Evolutionary conservation across 495 filamentous ascomycete genomes (phyloP).

Genomic region (Aspergillus biplanus): DNA sequence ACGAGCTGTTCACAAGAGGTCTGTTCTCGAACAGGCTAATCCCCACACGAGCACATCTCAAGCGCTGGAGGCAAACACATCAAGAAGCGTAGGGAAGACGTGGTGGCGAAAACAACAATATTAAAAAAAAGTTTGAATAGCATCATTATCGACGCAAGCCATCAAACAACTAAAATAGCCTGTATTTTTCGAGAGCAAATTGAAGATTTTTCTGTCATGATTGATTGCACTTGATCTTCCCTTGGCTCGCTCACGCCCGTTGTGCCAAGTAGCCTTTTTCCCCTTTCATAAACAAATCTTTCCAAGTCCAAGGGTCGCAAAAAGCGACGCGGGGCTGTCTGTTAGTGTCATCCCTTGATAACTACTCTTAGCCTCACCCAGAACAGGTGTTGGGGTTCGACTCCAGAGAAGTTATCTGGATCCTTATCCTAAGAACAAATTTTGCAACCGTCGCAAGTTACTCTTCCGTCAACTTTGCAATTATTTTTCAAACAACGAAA

Average conservation of each 20-base stretch:
- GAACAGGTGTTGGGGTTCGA: not conserved
- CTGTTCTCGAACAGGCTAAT: slow-evolving; percentile 22
- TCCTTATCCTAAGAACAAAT: too few relatives aligned
- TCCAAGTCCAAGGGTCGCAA: not conserved
- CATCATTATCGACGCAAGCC: not conserved
- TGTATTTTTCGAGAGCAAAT: not conserved
- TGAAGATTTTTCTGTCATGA: not conserved
- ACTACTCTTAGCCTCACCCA: not conserved
- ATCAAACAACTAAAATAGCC: not conserved
- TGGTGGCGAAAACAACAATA: slow-evolving; percentile 15
- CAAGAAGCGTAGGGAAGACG: not conserved
- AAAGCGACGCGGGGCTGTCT: not conserved
- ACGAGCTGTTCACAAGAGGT: slow-evolving; percentile 20
- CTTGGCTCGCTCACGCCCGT: not conserved
- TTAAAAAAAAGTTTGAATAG: not conserved
- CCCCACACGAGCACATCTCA: slow-evolving; percentile 18
- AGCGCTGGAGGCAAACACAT: slow-evolving; percentile 14
- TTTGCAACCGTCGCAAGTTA: not conserved
- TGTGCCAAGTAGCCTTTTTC: not conserved
- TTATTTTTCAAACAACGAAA: not conserved
- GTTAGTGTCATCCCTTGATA: not conserved
- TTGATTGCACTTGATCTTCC: not conserved
- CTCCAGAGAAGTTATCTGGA: not conserved
- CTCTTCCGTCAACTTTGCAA: not conserved
- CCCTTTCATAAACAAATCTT: not conserved